Conservation (phyloP, 495 filamentous ascomycete genomes). For the Tuber aestivum region DNA sequence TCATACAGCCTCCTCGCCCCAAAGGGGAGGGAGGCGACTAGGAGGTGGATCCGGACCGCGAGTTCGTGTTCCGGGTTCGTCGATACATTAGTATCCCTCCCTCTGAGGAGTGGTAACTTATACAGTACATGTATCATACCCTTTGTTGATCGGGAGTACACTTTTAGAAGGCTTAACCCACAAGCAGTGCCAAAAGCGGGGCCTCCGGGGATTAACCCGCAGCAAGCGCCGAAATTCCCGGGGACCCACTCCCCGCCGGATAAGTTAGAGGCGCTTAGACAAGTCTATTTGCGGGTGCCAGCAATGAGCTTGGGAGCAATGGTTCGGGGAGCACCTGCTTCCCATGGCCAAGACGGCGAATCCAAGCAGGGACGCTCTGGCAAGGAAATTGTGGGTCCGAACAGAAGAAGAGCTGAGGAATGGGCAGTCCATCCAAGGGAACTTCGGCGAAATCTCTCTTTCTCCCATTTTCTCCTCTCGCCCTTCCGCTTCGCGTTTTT, state of each 20-base stretch:
- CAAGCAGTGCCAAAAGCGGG: not conserved
- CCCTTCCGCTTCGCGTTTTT: not conserved
- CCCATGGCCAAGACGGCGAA: constrained; percentile 45
- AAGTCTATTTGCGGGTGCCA: constrained; percentile 15
- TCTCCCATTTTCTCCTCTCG: not conserved
- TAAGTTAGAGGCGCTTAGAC: constrained; percentile 11
- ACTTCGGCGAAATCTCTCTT: not conserved
- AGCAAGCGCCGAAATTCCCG: constrained; percentile 10
- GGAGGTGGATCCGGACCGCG: constrained; percentile 19
- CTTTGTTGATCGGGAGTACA: constrained; percentile 1
- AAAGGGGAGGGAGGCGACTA: not conserved
- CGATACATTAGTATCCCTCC: constrained; percentile 13
- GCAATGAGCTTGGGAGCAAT: constrained; percentile 36
- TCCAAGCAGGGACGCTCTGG: constrained; percentile 47
- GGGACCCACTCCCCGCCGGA: constrained; percentile 7
- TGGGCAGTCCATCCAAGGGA: constrained; percentile 1
- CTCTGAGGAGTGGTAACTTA: not conserved
- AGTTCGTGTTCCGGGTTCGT: constrained; percentile 14
- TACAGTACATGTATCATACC: not conserved
- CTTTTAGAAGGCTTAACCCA: constrained; percentile 10
- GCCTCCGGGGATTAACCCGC: not conserved
- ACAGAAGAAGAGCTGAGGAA: constrained; percentile 15
- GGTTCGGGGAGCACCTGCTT: constrained; percentile 56
- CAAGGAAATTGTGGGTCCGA: constrained; percentile 42
- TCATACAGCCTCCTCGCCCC: constrained; percentile 17